Conservation (phyloP, 176 grass and related monocot species). For the Oryza meridionalis region DNA sequence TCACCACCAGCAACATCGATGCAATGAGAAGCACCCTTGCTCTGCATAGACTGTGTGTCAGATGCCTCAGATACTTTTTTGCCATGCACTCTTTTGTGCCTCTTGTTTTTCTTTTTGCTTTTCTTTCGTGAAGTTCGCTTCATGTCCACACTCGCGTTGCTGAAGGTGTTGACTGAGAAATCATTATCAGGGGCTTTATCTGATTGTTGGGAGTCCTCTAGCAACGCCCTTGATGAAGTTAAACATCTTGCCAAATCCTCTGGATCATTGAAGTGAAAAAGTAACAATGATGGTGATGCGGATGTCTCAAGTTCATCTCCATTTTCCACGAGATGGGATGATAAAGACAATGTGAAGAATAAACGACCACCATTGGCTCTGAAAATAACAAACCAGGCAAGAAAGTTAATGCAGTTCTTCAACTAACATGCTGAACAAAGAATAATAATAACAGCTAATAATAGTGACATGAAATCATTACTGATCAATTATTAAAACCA, state of each 20-base stretch:
- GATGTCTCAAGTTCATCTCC: not conserved
- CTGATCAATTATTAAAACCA: not conserved
- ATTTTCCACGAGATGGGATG: not conserved
- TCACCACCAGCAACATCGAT: conserved; percentile 10
- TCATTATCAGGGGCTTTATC: conserved; percentile 30
- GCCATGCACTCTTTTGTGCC: conserved; percentile 30
- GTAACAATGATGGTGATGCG: not conserved
- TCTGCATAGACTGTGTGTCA: conserved; percentile 13
- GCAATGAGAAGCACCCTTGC: not conserved
- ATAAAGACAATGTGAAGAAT: not conserved
- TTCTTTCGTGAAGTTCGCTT: conserved; percentile 46
- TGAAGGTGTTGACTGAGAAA: conserved; percentile 40
- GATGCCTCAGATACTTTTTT: conserved; percentile 26
- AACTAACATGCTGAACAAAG: not conserved
- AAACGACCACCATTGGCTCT: too few relatives aligned
- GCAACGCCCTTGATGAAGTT: not conserved
- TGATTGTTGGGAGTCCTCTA: not conserved
- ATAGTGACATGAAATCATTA: not conserved
- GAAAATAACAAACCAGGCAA: not conserved
- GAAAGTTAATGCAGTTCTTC: not conserved
- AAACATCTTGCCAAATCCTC: conserved; percentile 5
- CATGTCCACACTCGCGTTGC: conserved; percentile 11
- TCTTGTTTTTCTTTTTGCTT: conserved; percentile 54
- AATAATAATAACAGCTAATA: not conserved
- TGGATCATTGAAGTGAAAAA: not conserved